A percentile compares a stretch with the other conserved stretches of the same genome.
phyloP scores from a whole-genome alignment of 805 yeast genomes.

The Clavispora carvajalis region DNA sequence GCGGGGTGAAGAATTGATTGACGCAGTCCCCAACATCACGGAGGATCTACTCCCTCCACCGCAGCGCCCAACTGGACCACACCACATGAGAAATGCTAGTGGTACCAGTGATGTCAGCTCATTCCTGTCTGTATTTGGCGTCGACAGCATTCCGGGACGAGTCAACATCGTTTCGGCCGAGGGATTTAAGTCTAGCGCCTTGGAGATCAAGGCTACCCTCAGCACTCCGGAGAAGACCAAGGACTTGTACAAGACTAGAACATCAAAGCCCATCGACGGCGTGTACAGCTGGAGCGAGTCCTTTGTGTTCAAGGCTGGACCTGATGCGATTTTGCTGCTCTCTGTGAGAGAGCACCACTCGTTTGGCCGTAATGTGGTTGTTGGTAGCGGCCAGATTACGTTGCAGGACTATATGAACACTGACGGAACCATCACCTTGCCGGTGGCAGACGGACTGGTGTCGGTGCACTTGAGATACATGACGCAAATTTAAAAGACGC shows the following conservation, averaged over 20 bases:
- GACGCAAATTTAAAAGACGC: slow-evolving; percentile 1
- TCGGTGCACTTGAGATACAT: slow-evolving; percentile 33
- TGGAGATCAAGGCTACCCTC: slow-evolving; percentile 52
- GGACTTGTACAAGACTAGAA: slow-evolving; percentile 62
- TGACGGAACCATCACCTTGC: slow-evolving; percentile 34
- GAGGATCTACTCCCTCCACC: slow-evolving; percentile 34
- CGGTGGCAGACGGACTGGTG: slow-evolving; percentile 37
- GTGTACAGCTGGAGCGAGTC: slow-evolving; percentile 56
- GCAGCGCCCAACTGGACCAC: slow-evolving; percentile 25
- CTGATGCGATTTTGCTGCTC: slow-evolving; percentile 56
- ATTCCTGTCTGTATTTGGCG: slow-evolving; percentile 29
- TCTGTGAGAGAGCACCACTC: slow-evolving; percentile 62
- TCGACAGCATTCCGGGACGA: slow-evolving; percentile 48
- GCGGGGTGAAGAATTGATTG: slow-evolving; percentile 10
- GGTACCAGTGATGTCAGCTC: slow-evolving; percentile 29
- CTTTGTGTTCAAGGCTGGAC: slow-evolving; percentile 59
- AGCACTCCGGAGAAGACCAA: slow-evolving; percentile 44
- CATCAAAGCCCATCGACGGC: slow-evolving; percentile 45
- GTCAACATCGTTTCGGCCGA: slow-evolving; percentile 46
- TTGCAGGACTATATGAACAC: slow-evolving; percentile 47
- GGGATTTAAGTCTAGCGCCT: slow-evolving; percentile 27
- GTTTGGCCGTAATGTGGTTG: slow-evolving; percentile 62
- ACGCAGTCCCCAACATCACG: slow-evolving; percentile 29
- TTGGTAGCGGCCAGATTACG: slow-evolving; percentile 54
- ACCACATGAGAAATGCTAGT: slow-evolving; percentile 18